Evolutionary conservation across 129 eudicot species (phyloP).

Genomic region (Rutidosis leptorrhynchoides): DNA sequence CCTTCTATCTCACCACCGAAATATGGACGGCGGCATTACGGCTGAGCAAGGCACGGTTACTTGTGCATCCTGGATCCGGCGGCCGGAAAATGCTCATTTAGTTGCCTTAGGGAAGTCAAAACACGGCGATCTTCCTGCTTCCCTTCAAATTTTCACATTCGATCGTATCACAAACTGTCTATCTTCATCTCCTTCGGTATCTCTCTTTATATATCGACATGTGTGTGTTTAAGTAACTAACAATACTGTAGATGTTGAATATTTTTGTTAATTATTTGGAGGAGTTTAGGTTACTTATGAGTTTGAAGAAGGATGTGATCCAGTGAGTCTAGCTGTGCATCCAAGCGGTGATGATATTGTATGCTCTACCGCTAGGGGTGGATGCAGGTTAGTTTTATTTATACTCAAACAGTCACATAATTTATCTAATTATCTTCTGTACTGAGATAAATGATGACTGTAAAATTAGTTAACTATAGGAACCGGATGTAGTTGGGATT

Average conservation of each 20-base stretch:
- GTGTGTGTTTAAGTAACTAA: background rate
- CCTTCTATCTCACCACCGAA: slow-evolving; percentile 20
- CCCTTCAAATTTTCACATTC: slow-evolving; percentile 73
- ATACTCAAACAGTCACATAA: background rate
- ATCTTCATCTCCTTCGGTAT: slow-evolving; percentile 65
- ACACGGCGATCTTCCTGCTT: slow-evolving; percentile 39
- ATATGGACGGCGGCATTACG: slow-evolving; percentile 57
- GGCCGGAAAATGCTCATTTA: slow-evolving; percentile 82
- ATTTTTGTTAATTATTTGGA: slow-evolving; percentile 12
- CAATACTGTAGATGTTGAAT: background rate
- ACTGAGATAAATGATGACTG: background rate
- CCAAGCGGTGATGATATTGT: slow-evolving; percentile 81
- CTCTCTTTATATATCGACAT: background rate
- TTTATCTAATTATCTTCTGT: background rate
- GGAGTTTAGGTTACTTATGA: slow-evolving; percentile 43
- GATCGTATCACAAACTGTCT: slow-evolving; percentile 58
- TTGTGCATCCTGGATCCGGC: slow-evolving; percentile 81
- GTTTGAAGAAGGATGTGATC: slow-evolving; percentile 68
- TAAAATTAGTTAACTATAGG: background rate
- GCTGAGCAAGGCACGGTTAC: slow-evolving; percentile 61
- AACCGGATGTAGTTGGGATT: background rate
- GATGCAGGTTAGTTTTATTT: slow-evolving; percentile 92
- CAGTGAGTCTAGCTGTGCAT: slow-evolving; percentile 74
- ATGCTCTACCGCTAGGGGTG: slow-evolving; percentile 59
- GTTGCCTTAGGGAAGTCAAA: slow-evolving; percentile 60